Conservation (phyloP, 2,329 filamentous ascomycete species). For the Domatiomyces globalis region DNA sequence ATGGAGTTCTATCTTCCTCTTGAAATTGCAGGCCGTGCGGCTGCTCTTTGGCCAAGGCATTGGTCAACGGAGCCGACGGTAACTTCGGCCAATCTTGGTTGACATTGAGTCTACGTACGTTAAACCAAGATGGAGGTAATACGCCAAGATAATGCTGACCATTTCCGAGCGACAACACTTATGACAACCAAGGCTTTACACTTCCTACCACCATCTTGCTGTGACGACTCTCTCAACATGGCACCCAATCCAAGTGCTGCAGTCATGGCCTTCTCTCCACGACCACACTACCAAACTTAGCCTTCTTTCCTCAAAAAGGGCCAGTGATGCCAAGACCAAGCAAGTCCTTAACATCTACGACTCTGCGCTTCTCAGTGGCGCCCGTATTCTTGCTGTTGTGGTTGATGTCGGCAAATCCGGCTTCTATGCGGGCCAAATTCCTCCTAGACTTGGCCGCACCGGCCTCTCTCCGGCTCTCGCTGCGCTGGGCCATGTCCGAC, state of each 20-base stretch:
- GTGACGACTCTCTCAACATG: constrained; percentile 18
- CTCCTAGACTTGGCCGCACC: constrained; percentile 57
- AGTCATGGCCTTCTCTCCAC: constrained; percentile 56
- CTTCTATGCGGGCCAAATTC: constrained; percentile 5
- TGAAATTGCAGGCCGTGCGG: constrained; percentile 50
- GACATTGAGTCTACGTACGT: constrained; percentile 11
- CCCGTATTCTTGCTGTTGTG: constrained; percentile 45
- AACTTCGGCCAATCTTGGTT: constrained; percentile 52
- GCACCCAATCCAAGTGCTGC: constrained; percentile 11
- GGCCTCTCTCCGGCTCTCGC: constrained; percentile 72
- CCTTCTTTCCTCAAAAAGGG: constrained; percentile 51
- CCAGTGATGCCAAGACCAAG: constrained; percentile 53
- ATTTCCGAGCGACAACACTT: constrained; percentile 47
- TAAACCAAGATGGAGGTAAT: neutral
- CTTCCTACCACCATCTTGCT: constrained; percentile 19
- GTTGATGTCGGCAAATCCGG: constrained; percentile 56
- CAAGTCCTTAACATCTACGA: constrained; percentile 34
- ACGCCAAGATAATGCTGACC: constrained; percentile 36
- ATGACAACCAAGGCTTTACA: constrained; percentile 20
- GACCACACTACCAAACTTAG: constrained; percentile 40
- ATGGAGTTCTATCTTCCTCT: constrained; percentile 64
- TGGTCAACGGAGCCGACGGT: constrained; percentile 61
- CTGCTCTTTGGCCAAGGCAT: constrained; percentile 48
- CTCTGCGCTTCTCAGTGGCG: constrained; percentile 48
- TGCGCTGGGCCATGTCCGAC: constrained; percentile 69